Evolutionary conservation across 192 early-diverging fungal genomes (phyloP), one percentile per base, ranked within the genome.

Genomic region (Coemansia sp.): DNA sequence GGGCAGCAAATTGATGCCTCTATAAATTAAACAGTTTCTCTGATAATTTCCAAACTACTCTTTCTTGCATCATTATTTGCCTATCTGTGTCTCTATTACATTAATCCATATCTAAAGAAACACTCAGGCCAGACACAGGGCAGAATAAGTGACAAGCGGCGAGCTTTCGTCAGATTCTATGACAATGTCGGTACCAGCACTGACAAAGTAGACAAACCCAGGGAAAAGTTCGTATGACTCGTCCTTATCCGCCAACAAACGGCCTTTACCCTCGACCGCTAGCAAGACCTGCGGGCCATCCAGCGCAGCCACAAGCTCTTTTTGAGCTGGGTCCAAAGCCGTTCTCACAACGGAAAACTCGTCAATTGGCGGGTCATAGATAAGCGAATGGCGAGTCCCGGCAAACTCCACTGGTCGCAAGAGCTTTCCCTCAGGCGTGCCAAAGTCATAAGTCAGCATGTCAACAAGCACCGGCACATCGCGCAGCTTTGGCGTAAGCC

Each of bases 341-440:
- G 93, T 94, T 23, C 86, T 69, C 9, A 91, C 70, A 46, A 99
- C 92, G 3, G 91, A 85, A 71, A 99, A 99, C 72, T 99, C 97
- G 11, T 92, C 91, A 65, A 99, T 97, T 10, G 96, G 96, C 28
- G 96, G 96, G 74, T 97, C 92, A 78, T 99, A 99, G 23, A 95
- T 70, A 5, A 85, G 43, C n/a, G 90, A 87, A 24, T 80, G 73
- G 14, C 60, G 46, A 0, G 76, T 69, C 16, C 57, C 77, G n/a
- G 80, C 65, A 67, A 85, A 85, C 20, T 75, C 63, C 5, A 77
- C 84, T 0, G 92, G 90, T 9, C 70, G 77, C 60, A 97, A 79
- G 64, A 97, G 84, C 79, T 96, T 92, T n/a, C 84, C 83, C 28
- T 90, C 82, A 7, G 93, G 88, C 10, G 93, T 82, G 3, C 90